Conservation (phyloP, 345 rosid genomes). For the Citrus cavaleriei region DNA sequence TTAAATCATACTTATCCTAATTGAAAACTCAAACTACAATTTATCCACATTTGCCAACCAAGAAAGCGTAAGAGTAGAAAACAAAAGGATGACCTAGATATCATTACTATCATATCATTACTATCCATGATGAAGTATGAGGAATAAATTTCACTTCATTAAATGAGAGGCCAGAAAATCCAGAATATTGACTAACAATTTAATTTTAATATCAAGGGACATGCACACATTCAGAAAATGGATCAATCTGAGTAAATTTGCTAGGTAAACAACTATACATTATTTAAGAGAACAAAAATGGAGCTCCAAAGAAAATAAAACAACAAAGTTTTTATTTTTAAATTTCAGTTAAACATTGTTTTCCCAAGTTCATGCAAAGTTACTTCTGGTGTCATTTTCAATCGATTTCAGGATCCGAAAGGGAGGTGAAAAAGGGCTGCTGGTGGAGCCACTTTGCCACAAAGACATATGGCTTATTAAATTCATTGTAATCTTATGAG, state of each 20-base stretch:
- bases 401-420: neutral
- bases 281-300: neutral
- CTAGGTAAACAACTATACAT: neutral
- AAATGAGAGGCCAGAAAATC: neutral
- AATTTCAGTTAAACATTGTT: no score
- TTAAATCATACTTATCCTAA: neutral
- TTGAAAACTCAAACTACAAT: neutral
- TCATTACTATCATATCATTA: neutral
- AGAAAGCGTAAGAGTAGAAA: neutral
- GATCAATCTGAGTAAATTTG: neutral
- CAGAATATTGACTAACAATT: neutral
- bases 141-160: neutral
- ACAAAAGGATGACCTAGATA: neutral
- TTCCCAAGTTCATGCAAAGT: no score
- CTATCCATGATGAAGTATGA: neutral
- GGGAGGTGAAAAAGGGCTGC: neutral
- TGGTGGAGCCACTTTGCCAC: no score
- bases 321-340: neutral
- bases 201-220: neutral
- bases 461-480: neutral
- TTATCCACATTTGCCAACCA: neutral
- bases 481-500: neutral
- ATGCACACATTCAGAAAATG: neutral
- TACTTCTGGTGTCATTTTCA: neutral
- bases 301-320: neutral